Base-by-base conservation (phyloP, 2,329 filamentous ascomycete genomes). In the Paracoccidioides lutzii region DNA sequence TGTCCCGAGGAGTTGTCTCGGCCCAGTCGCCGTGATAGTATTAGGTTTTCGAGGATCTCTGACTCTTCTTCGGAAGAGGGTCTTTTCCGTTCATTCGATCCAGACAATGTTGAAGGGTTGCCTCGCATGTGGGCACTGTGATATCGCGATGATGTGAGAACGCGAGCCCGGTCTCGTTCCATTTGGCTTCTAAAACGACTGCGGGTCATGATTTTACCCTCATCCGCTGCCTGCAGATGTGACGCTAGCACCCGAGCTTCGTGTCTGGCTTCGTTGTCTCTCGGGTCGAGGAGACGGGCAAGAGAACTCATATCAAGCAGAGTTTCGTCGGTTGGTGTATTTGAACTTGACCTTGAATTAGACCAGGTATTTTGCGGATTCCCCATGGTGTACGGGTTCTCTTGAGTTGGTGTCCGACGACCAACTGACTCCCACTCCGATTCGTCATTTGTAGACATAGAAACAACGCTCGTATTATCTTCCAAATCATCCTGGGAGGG, bases 191-290 rank as follows among this genome's bases (percentile, higher is more conserved):
- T 79, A 71, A 87, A 96, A 52, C 81, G 82, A 12, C 88, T 87
- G 43, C 93, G 84, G 1, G 93, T 98, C 73, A 96, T 77, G 56
- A 91, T 83, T 22, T 77, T 78, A 32, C 84, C 76, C 57, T 68
- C 67, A 51, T 64, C 64, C 4, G 62, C 65, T 4, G 82, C 84
- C 56, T 79, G 76, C 0, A 97, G 77, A 67, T 95, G 90, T 0
- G 88, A 85, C 4, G 91, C 85, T 1, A 97, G 78, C 0, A 90
- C 80, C 54, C 82, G 81, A 0, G 93, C 90, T 71, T 95, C 87
- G 53, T 90, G 83, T 42, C 83, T 82, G 60, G 94, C 87, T 58
- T 90, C 87, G 0, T 81, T 78, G 37, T 81, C 89, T 58, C 80
- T 81, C 0, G 93, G 93, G 62, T 95, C 83, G 6, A 98, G 81